Evolutionary conservation across 306 rosid species (phyloP), one percentile per base, ranked within the genome.

Genomic region (Pyrus communis): DNA sequence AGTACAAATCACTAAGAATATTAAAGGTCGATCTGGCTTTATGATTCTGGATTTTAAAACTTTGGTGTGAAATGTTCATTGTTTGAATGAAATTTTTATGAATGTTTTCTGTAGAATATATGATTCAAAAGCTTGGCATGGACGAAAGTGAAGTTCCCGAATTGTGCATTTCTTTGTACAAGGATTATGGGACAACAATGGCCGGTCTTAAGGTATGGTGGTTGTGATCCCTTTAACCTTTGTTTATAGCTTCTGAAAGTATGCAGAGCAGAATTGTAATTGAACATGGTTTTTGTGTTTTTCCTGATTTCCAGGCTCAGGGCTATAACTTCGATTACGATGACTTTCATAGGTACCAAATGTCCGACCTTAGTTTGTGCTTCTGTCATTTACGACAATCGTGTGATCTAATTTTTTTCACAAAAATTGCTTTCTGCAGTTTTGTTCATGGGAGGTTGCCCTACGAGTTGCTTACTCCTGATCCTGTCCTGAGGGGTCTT

Each of bases 391-490:
- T 19, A 27, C 59, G 18, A 13, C 6, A 22, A 17, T 68, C 65
- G 25, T 13, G 25, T 8, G 18, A 17, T 49, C 38, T 6, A 22
- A 15, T 74, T 79, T 65, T 74, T 79, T 69, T 90, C 18, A 58
- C 19, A 23, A 28, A 30, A 57, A 52, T 76, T 66, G 73, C 60
- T 33, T 40, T 42, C 68, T 62, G 77, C 85, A 93, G 97, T 76
- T 89, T 35, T 76, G 93, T 92, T 81, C 96, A 94, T 76, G 97
- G 97, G 70, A 90, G 92, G 84, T 84, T 94, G 88, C 89, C 91
- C 9, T 94, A 94, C 77, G 38, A 86, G 76, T 17, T 86, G 69
- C 85, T 94, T 28, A 90, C 87, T 82, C 88, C 93, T 33, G 98
- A 94, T 79, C 92, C 82, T 33, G 84, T 92, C 76, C 87, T 94